Evolutionary conservation across 352 stramenopile species (phyloP).

Genomic region (Hyphochytrium catenoides): DNA sequence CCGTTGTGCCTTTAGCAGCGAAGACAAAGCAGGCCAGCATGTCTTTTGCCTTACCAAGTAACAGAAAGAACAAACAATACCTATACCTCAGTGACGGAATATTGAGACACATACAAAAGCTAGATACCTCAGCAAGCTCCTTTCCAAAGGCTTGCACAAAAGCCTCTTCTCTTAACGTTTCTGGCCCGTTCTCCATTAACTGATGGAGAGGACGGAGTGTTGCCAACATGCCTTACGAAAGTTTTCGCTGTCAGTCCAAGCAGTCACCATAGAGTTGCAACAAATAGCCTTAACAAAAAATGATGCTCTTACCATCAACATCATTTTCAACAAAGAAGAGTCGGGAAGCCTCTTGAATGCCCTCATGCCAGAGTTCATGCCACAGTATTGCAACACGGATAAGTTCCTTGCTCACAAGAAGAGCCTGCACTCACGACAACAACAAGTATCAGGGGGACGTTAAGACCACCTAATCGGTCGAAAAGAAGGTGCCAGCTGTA

Average conservation of each 20-base stretch:
- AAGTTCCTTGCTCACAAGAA: conserved; percentile 85
- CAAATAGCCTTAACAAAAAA: background rate
- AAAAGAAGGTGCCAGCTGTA: conserved; percentile 36
- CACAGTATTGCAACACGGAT: conserved; percentile 96
- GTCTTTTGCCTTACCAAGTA: no score
- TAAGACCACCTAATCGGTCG: no score
- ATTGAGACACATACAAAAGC: no score
- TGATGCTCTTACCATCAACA: conserved; percentile 28
- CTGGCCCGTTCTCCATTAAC: conserved; percentile 61
- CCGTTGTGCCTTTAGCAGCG: no score
- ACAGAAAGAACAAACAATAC: no score
- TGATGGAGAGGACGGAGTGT: conserved; percentile 76
- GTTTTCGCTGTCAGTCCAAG: no score
- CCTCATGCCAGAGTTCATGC: conserved; percentile 96
- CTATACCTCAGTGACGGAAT: no score
- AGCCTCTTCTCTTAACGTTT: conserved; percentile 41
- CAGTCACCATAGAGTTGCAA: no score
- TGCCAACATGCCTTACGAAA: conserved; percentile 63
- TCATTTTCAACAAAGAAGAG: conserved; percentile 93
- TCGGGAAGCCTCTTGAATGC: conserved; percentile 86
- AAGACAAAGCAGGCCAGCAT: no score
- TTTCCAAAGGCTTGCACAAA: conserved; percentile 73
- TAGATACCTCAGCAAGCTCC: conserved; percentile 64
- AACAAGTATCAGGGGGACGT: no score
- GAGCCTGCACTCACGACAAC: conserved; percentile 9